These are phyloP conservation scores for Apiospora kogelbergensis DNA, from an alignment of 2,329 filamentous ascomycete species.

Conservation along the genomic window DNA sequence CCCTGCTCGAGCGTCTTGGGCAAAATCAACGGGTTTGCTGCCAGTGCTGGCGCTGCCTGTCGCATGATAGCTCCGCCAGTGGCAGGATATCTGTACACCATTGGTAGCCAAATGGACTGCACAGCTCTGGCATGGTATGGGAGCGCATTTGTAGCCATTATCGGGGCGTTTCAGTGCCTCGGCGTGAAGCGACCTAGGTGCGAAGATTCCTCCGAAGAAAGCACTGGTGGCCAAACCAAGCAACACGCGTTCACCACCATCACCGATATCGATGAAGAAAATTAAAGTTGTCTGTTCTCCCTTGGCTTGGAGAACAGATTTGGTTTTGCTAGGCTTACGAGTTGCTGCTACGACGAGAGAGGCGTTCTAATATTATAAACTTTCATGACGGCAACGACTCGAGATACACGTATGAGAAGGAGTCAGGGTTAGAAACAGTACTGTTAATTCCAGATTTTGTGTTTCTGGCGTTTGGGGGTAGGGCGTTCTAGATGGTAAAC, in stretches of 20 bases:
- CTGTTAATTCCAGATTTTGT: not conserved
- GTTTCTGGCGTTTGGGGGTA: not conserved
- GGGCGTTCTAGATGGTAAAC: not conserved
- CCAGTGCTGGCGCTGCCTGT: slow-evolving; percentile 64
- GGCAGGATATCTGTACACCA: slow-evolving; percentile 61
- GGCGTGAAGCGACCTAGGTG: slow-evolving; percentile 39
- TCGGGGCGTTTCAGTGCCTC: slow-evolving; percentile 63
- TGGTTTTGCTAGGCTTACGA: not conserved
- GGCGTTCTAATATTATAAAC: not conserved
- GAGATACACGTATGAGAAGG: not conserved
- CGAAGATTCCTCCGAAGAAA: slow-evolving; percentile 17
- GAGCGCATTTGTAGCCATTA: slow-evolving; percentile 53
- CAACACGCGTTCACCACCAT: slow-evolving; percentile 14
- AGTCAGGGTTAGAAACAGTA: not conserved
- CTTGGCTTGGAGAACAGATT: not conserved
- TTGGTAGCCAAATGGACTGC: slow-evolving; percentile 59
- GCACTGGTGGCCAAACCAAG: slow-evolving; percentile 7
- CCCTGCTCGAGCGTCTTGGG: slow-evolving; percentile 57
- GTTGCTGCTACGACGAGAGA: not conserved
- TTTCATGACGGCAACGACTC: not conserved
- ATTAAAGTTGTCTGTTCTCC: not conserved
- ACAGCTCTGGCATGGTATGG: slow-evolving; percentile 65
- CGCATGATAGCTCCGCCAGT: slow-evolving; percentile 67
- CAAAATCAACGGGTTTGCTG: slow-evolving; percentile 65
- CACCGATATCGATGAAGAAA: slow-evolving; percentile 17